Evolutionary conservation across 495 filamentous ascomycete species (phyloP), one percentile per base, ranked within the genome.

Genomic region (Penicillium malachiteum): DNA sequence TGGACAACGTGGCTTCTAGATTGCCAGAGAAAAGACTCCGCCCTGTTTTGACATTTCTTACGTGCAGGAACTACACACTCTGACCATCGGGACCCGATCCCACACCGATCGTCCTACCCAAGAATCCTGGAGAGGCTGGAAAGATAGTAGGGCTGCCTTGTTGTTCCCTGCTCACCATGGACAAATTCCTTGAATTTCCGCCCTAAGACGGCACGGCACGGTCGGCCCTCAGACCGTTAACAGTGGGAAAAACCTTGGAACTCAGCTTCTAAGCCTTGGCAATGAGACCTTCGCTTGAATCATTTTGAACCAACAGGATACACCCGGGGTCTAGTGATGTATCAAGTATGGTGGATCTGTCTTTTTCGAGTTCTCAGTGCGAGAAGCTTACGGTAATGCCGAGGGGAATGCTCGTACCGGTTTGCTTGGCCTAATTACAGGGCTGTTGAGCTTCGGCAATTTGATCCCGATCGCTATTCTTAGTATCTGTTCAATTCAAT

Each of bases 1-100:
- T 54, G 42, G 50, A 47, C 56, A 62, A 65, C 62, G 62, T 65
- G 61, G 61, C 61, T 67, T 67, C 62, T 52, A 64, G 61, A 66
- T 59, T 48, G 33, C 41, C 6, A 26, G 18, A 30, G 33, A 54
- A 54, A 8, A 13, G 12, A 46, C 26, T 32, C 26, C 43, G 43
- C 43, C 13, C 13, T 32, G 12, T 46, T 30, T 5, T 32, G 43
- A 46, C 43, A 46, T 14, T 26, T 21, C 21, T 62, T 42, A 54
- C 51, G 12, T 62, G 55, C 55, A 62, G 59, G 47, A 48, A 52
- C 33, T 50, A 48, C 21, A 26, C 21, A 26, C 21, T 26, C 21
- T 26, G 2, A 26, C 21, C 21, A 26, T 26, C 21, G 21, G 21
- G 1, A 2, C 21, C 21, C 21, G 21, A 26, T 26, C 21, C 21